These are phyloP conservation scores for Eucommia ulmoides DNA, from an alignment of 257 asterid species.

Conservation along the genomic window DNA sequence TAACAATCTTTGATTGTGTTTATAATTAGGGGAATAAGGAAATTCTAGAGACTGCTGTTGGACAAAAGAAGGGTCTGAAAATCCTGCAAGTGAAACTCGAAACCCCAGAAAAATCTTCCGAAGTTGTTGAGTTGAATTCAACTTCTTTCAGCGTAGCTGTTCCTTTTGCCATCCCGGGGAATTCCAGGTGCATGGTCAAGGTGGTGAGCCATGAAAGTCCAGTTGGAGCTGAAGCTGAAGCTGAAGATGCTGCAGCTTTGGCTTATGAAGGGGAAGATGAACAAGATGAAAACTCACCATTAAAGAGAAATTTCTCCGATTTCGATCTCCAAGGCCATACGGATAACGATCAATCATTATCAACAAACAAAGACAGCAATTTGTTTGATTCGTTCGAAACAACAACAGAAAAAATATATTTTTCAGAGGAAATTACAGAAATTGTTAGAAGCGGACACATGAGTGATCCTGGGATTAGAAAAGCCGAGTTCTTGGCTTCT, in stretches of 20 bases:
- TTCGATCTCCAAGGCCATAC: conserved; percentile 26
- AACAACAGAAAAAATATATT: conserved; percentile 9
- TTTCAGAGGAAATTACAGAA: conserved; percentile 16
- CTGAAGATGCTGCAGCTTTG: background rate
- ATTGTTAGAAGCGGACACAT: conserved; percentile 31
- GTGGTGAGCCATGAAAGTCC: conserved; percentile 50
- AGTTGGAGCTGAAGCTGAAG: conserved; percentile 19
- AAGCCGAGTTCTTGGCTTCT: conserved; percentile 27
- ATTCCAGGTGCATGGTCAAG: conserved; percentile 34
- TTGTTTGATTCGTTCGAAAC: conserved; percentile 10
- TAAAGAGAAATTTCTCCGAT: conserved; percentile 33
- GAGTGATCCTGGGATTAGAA: conserved; percentile 56
- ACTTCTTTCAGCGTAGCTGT: conserved; percentile 35
- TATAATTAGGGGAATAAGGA: conserved; percentile 26
- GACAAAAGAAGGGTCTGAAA: conserved; percentile 13
- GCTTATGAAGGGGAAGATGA: conserved; percentile 53
- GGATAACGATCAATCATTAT: conserved; percentile 8
- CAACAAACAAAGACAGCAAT: conserved; percentile 17
- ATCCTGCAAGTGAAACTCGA: conserved; percentile 28
- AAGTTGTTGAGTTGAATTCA: conserved; percentile 22
- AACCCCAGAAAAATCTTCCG: conserved; percentile 20
- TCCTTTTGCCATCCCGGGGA: conserved; percentile 21
- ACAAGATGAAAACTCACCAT: conserved; percentile 28
- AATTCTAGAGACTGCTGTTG: too few relatives aligned
- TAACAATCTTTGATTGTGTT: background rate